These are phyloP conservation scores for Mucor racemosus DNA, from an alignment of 371 early-diverging fungal species.

Conservation along the genomic window DNA sequence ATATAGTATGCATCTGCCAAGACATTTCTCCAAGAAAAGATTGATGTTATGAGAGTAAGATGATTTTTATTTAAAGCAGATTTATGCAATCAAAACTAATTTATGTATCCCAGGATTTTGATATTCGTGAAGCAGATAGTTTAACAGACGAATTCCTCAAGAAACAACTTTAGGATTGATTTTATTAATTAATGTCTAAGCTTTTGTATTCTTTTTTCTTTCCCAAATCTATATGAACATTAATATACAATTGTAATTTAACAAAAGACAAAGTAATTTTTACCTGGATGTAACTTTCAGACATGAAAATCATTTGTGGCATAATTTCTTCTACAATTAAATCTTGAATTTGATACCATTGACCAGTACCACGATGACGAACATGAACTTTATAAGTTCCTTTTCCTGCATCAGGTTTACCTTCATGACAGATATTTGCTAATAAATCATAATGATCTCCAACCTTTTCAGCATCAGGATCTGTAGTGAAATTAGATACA, in stretches of 20 bases:
- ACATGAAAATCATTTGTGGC: constrained; percentile 93
- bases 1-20: constrained; percentile 69
- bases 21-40: constrained; percentile 61
- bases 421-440: constrained; percentile 93
- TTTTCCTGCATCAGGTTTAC: constrained; percentile 72
- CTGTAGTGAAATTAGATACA: constrained; percentile 70
- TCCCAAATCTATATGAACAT: constrained; percentile 32
- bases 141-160: constrained; percentile 61
- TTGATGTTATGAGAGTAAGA: constrained; percentile 57
- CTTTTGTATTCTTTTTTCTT: constrained; percentile 20
- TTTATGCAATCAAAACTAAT: background rate
- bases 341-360: constrained; percentile 96
- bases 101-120: constrained; percentile 42
- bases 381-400: constrained; percentile 86
- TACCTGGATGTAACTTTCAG: constrained; percentile 94
- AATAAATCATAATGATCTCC: constrained; percentile 82
- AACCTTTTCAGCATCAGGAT: constrained; percentile 51
- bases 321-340: constrained; percentile 91
- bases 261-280: background rate
- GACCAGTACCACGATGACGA: constrained; percentile 77
- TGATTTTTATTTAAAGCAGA: background rate
- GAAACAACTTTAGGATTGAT: constrained; percentile 20
- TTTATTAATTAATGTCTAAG: background rate
- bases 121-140: constrained; percentile 59
- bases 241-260: background rate